These are phyloP conservation scores for Hypericum androsaemum DNA, from an alignment of 345 rosid species.

Conservation along the genomic window DNA sequence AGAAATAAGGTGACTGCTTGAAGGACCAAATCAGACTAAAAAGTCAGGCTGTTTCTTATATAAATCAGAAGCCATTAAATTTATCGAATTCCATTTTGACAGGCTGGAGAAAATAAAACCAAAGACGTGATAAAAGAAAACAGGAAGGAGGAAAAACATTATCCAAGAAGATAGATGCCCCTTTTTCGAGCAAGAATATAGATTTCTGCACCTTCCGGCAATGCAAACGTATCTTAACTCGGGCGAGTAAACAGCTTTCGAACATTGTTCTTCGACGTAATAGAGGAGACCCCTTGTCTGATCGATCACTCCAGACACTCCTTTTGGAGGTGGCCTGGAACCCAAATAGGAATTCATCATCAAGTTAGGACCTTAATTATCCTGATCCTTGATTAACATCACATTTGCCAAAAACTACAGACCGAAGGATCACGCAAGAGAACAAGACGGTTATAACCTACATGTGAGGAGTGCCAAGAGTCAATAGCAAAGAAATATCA, in stretches of 20 bases:
- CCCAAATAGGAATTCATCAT: neutral
- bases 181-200: neutral
- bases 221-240: slow-evolving; percentile 76
- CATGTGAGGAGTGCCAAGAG: slow-evolving; percentile 96
- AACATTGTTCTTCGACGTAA: slow-evolving; percentile 58
- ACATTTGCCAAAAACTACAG: no score
- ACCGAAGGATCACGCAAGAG: neutral
- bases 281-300: slow-evolving; percentile 90
- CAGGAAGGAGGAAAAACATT: no score
- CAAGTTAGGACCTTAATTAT: no score
- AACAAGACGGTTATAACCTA: slow-evolving; percentile 35
- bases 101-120: neutral
- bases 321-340: slow-evolving; percentile 86
- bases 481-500: slow-evolving; percentile 58
- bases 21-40: no score
- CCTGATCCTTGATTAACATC: no score
- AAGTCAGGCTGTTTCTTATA: no score
- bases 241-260: slow-evolving; percentile 67
- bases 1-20: no score
- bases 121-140: neutral
- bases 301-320: slow-evolving; percentile 63
- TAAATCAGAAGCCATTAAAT: no score
- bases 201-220: slow-evolving; percentile 61
- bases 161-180: no score
- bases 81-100: no score